Evolutionary conservation across 1,139 yeast species (phyloP).

Genomic region (Candida neerlandica): DNA sequence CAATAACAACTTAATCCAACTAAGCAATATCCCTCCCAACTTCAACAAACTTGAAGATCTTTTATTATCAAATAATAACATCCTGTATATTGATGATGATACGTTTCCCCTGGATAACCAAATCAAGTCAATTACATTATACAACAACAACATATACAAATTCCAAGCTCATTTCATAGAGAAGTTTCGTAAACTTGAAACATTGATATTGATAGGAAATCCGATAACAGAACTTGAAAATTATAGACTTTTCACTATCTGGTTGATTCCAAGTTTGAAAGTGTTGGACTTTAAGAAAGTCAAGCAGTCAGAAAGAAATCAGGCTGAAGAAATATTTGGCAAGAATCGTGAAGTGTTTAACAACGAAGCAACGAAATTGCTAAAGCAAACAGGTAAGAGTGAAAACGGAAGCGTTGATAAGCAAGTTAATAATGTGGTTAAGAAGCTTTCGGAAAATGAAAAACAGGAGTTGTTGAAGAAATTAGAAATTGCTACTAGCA

Average conservation of each 20-base stretch:
- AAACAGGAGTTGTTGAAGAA: constrained; percentile 51
- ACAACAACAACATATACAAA: constrained; percentile 48
- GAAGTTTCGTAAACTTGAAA: constrained; percentile 40
- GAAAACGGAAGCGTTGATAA: constrained; percentile 7
- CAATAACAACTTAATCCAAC: constrained; percentile 59
- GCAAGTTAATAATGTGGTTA: constrained; percentile 16
- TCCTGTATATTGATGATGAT: constrained; percentile 27
- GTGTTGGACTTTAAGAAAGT: constrained; percentile 71
- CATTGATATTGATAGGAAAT: constrained; percentile 60
- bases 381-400: not conserved
- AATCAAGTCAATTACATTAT: constrained; percentile 52
- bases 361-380: constrained; percentile 15
- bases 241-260: constrained; percentile 62
- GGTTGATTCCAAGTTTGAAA: constrained; percentile 63
- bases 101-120: constrained; percentile 24
- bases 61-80: constrained; percentile 61
- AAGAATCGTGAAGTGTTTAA: constrained; percentile 12
- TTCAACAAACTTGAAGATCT: constrained; percentile 49
- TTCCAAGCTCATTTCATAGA: constrained; percentile 34
- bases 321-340: constrained; percentile 52
- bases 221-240: constrained; percentile 55
- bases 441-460: constrained; percentile 57
- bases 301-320: constrained; percentile 53
- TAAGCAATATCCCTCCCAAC: constrained; percentile 52
- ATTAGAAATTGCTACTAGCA: constrained; percentile 61